These are phyloP conservation scores for Volvox africanus DNA, from an alignment of 139 green algal species.

Conservation along the genomic window DNA sequence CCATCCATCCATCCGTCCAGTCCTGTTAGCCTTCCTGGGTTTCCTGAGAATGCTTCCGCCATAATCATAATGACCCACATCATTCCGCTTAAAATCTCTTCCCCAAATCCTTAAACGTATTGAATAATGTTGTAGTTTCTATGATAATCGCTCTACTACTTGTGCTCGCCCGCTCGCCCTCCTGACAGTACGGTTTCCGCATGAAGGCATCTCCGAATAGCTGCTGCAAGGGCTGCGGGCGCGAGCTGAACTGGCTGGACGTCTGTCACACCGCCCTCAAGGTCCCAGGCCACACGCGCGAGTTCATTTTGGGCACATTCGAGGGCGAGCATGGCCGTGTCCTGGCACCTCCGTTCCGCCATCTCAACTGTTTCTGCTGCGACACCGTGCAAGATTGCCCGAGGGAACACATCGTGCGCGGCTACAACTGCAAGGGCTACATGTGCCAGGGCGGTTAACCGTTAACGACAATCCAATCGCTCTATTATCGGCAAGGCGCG, in stretches of 20 bases:
- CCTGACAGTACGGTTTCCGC: not conserved
- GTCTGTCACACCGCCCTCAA: constrained; percentile 1
- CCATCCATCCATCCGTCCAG: not conserved
- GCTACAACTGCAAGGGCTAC: constrained; percentile 33
- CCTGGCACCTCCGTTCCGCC: not conserved
- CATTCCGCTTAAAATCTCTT: too few relatives aligned
- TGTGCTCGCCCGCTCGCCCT: not conserved
- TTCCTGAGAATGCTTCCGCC: not conserved
- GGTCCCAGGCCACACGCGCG: not conserved
- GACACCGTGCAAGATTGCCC: not conserved
- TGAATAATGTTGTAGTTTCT: too few relatives aligned
- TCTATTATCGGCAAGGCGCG: too few relatives aligned
- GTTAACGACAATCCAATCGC: too few relatives aligned
- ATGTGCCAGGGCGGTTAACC: constrained; percentile 15
- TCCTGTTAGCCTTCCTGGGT: not conserved
- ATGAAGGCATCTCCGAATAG: constrained; percentile 8
- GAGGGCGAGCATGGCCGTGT: constrained; percentile 7
- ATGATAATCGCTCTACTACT: too few relatives aligned
- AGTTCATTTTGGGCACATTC: constrained; percentile 8
- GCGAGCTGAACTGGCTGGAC: constrained; percentile 17
- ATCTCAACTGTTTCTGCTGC: not conserved
- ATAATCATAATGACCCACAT: too few relatives aligned
- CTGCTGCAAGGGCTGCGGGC: constrained; percentile 10
- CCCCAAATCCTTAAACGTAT: too few relatives aligned
- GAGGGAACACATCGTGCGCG: not conserved